Base-by-base conservation (phyloP, 352 stramenopile species). In the Phytophthora hybrid region DNA sequence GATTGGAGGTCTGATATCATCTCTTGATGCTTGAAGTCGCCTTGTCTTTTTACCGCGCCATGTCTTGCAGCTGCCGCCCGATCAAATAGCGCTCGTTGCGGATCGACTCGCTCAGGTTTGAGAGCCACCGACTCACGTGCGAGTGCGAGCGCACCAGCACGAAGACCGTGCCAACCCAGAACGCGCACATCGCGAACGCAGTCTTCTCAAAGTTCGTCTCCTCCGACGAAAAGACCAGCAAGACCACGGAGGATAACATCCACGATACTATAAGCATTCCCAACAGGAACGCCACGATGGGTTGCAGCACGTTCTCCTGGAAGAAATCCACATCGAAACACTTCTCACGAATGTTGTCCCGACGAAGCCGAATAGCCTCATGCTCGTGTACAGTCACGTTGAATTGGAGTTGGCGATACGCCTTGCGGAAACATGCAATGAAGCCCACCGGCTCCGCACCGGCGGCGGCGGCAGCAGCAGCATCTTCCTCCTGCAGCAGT, bases 81-180 rank as follows among this genome's bases (percentile, higher is more conserved):
- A 97, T 93, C 44, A 97, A 70, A 78, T 96, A 97, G 49, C 90
- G 88, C 66, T 97, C 90, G 73, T 97, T 95, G 29, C 89, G 89
- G 56, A 97, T 94, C 69, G 88, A 92, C 71, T 97, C 90, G 63
- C 87, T 87, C 26, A 97, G 73, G 14, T 88, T 86, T 4, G 81
- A 75, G 9, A 94, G 61, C 90, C 90, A 97, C 21, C 70, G 78
- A 6, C 63, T 72, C 49, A 94, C 76, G 41, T 81, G 63, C 37
- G 77, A 74, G 66, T 91, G 87, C 18, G 79, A 89, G 9, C 76
- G 67, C 39, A 88, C 47, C 8, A 91, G 49, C 46, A 80, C 62
- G 11, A 80, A 71, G 1, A 74, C 69, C 2, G 72, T 69, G 21
- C 84, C 77, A 19, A 92, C 77, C 44, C 65, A 77, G 31, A 93